Percentiles rank a stretch among this genome's conserved stretches.
phyloP scores from a whole-genome alignment of 352 stramenopile genomes.

The Blastocystis sp. region DNA sequence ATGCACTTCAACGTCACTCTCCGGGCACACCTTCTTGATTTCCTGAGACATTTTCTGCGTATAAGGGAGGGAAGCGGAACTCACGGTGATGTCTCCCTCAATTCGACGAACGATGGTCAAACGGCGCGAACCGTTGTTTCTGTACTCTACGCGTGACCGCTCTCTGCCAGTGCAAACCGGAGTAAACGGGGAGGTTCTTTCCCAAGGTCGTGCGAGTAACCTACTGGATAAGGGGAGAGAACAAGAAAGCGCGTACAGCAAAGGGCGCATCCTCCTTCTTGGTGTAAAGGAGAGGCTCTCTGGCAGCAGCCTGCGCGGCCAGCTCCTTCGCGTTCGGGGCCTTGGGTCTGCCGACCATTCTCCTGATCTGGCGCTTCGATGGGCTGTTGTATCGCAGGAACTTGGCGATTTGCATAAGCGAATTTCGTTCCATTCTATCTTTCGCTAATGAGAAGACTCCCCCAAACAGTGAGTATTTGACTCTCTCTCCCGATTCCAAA shows the following conservation, averaged over 20 bases:
- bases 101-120: conserved; percentile 33
- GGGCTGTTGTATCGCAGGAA: conserved; percentile 54
- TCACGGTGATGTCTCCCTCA: conserved; percentile 29
- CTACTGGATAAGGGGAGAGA: background rate
- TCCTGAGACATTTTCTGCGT: conserved; percentile 33
- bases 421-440: conserved; percentile 11
- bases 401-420: conserved; percentile 21
- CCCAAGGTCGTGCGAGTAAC: conserved; percentile 20
- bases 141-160: background rate
- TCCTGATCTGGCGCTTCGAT: conserved; percentile 34
- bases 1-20: conserved; percentile 10
- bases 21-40: conserved; percentile 40
- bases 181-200: conserved; percentile 45
- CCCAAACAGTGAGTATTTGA: too few species aligned
- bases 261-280: conserved; percentile 29
- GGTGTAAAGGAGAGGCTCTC: conserved; percentile 49
- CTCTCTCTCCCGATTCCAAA: background rate
- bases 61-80: background rate
- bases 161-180: background rate
- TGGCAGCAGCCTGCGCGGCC: background rate
- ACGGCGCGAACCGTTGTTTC: conserved; percentile 10
- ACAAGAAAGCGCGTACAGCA: background rate
- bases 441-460: too few species aligned
- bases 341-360: conserved; percentile 35
- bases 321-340: background rate